Base-by-base conservation (phyloP, 176 grass and related monocot genomes). In the Chrysopogon serrulatus region DNA sequence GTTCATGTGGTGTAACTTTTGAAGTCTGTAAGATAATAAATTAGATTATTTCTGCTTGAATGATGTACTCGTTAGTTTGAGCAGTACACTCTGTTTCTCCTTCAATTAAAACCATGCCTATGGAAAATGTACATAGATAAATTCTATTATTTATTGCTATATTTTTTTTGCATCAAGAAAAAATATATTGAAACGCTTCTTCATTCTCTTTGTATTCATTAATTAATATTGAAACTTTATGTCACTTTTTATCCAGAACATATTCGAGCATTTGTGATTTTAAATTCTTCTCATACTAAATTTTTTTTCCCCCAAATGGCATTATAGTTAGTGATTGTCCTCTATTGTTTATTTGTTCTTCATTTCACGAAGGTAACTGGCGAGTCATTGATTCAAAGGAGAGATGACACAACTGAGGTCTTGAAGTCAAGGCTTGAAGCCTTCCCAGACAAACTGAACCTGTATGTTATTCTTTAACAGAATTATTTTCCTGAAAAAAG, bases 341-440 rank as follows among this genome's bases (percentile, higher is more conserved):
- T 69, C 23, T 73, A 27, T n/a, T 37, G 57, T 69, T 17, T 27
- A 45, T 78, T 67, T 56, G 78, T 31, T 44, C 28, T 87, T 39
- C 6, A 6, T 85, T 11, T 63, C 77, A 19, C 67, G 18, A 86
- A 98, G 95, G 92, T 98, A 71, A 88, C 95, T 30, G 95, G 95
- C 73, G 95, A 98, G 62, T 88, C 90, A 14, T 79, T 98, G 83
- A 93, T 98, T 78, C 95, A 98, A 81, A 95, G 95, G 82, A 98
- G 87, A 88, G 95, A 98, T 89, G 95, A 98, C 84, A 98, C 92
- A 41, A 90, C 92, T 79, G 90, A 84, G 27, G 95, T 98, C 41
- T 90, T 98, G 51, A 95, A 90, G 76, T 95, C 95, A 74, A 94
- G 95, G 87, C 95, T 98, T 88, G 95, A 98, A 84, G 80, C 95